Percentiles rank a stretch among this genome's conserved stretches.
These are phyloP conservation scores for Proliferodiscus dingleyae DNA, from an alignment of 2,329 filamentous ascomycete species.

Conservation along the genomic window DNA sequence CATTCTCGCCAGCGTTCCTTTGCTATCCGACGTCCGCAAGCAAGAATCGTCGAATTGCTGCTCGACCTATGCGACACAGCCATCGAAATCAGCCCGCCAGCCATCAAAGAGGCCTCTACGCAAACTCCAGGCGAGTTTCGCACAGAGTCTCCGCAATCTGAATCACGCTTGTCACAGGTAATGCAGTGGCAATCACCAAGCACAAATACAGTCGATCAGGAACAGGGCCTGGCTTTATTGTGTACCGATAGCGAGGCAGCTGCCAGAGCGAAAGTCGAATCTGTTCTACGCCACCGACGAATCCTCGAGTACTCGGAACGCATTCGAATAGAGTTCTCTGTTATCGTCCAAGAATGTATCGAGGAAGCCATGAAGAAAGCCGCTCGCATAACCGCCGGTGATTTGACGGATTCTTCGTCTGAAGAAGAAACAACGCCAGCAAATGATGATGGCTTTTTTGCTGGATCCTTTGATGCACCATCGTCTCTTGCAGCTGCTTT, in stretches of 20 bases:
- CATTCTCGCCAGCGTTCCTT: slow-evolving; percentile 82
- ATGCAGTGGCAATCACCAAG: slow-evolving; percentile 95
- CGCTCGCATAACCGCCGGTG: slow-evolving; percentile 77
- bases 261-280: slow-evolving; percentile 85
- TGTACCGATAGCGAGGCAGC: slow-evolving; percentile 85
- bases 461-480: slow-evolving; percentile 53
- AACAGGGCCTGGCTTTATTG: slow-evolving; percentile 81
- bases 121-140: slow-evolving; percentile 71
- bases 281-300: slow-evolving; percentile 82
- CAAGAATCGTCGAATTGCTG: slow-evolving; percentile 89
- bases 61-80: slow-evolving; percentile 95
- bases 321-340: slow-evolving; percentile 88
- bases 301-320: slow-evolving; percentile 96
- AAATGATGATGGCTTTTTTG: slow-evolving; percentile 47
- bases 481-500: slow-evolving; percentile 54
- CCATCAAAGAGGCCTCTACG: slow-evolving; percentile 77
- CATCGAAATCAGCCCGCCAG: slow-evolving; percentile 88
- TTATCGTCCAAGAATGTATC: slow-evolving; percentile 93
- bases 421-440: slow-evolving; percentile 38
- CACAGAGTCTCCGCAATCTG: slow-evolving; percentile 92
- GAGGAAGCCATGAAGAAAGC: slow-evolving; percentile 88
- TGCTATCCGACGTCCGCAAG: slow-evolving; percentile 81
- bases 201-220: slow-evolving; percentile 85
- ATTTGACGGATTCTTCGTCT: slow-evolving; percentile 67
- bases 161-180: slow-evolving; percentile 90